Percentiles rank a stretch among this genome's conserved stretches.
Evolutionary conservation across 768 basidiomycete species (phyloP).

Genomic region (Fomitopsis serialis): DNA sequence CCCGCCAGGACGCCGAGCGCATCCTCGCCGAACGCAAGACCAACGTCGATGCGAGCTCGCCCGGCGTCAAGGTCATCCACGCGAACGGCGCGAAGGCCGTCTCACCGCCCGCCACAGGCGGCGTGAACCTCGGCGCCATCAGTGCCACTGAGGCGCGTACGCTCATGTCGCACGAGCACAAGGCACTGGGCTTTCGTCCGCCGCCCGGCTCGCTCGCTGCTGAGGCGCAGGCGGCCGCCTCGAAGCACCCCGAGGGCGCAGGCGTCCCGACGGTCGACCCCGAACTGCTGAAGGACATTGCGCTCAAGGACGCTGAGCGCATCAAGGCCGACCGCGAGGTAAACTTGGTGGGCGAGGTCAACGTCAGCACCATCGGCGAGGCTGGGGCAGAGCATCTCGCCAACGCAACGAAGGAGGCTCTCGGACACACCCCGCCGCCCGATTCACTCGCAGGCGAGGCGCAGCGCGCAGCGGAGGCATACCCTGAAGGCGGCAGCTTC

Average conservation of each 20-base stretch:
- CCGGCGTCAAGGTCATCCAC: background rate
- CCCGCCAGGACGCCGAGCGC: slow-evolving; percentile 20
- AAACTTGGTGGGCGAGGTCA: slow-evolving; percentile 11
- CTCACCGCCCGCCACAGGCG: slow-evolving; percentile 7
- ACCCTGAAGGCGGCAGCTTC: slow-evolving; percentile 13
- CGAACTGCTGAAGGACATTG: slow-evolving; percentile 16
- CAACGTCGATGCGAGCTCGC: slow-evolving; percentile 6
- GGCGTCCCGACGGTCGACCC: slow-evolving; percentile 12
- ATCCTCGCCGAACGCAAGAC: slow-evolving; percentile 19
- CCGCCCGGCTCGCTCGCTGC: slow-evolving; percentile 26
- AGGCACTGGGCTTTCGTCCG: slow-evolving; percentile 25
- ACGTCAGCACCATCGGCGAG: slow-evolving; percentile 11
- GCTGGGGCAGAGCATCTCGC: slow-evolving; percentile 12
- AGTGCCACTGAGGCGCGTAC: slow-evolving; percentile 20
- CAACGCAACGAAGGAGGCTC: slow-evolving; percentile 9
- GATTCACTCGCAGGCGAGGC: slow-evolving; percentile 19
- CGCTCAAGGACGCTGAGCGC: slow-evolving; percentile 20
- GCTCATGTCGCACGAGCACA: slow-evolving; percentile 25
- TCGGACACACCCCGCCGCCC: slow-evolving; percentile 17
- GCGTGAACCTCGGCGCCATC: slow-evolving; percentile 17
- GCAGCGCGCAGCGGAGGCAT: slow-evolving; percentile 12
- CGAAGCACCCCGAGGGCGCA: slow-evolving; percentile 17
- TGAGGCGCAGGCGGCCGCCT: slow-evolving; percentile 23
- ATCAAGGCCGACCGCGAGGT: slow-evolving; percentile 22
- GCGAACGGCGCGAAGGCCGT: slow-evolving; percentile 1